Base-by-base conservation (phyloP, 208 protist species). In the Spongospora subterranea region DNA sequence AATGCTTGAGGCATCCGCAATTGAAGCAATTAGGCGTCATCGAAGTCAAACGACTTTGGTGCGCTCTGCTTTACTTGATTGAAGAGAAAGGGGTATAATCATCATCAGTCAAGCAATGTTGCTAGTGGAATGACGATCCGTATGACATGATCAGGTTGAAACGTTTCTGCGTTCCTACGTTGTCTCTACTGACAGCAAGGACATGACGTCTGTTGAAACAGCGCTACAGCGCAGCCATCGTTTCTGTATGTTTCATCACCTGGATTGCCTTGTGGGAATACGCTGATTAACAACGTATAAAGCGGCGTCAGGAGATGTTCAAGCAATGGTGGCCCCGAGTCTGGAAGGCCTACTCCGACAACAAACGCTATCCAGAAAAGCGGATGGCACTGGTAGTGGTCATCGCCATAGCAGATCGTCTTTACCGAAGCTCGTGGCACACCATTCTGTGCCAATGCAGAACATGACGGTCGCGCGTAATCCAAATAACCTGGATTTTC, bases 1-100 rank as follows among this genome's bases (percentile, higher is more conserved):
- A 82, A 82, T 82, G 71, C 71, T n/a, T 82, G 71, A 6, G 35
- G 71, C 71, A 82, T 82, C 71, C 71, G 35, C 6, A 82, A 6
- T 35, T 82, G 6, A 6, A 35, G 40, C 71, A 6, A 17, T n/a
- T 82, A 17, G 71, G 35, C 35, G 35, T 82, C 71, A 35, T 82
- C 11, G 71, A 82, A 82, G 71, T 82, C 71, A 82, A 82, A 43
- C n/a, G 71, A 6, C 71, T 82, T 6, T 82, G 71, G 71, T 82
- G 71, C 35, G 71, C 71, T 35, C 71, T 82, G 6, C n/a, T 6
- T 13, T 82, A 40, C 71, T 43, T 82, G 13, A 82, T 82, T 82
- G 71, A 82, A 82, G 71, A 82, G 71, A 82, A 82, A n/a, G 35
- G 35, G 6, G 71, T 82, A 6, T 6, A 43, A 43, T 17, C 6